Evolutionary conservation across 768 basidiomycete genomes (phyloP), one percentile per base, ranked within the genome.

Genomic region (Amanita exitialis): DNA sequence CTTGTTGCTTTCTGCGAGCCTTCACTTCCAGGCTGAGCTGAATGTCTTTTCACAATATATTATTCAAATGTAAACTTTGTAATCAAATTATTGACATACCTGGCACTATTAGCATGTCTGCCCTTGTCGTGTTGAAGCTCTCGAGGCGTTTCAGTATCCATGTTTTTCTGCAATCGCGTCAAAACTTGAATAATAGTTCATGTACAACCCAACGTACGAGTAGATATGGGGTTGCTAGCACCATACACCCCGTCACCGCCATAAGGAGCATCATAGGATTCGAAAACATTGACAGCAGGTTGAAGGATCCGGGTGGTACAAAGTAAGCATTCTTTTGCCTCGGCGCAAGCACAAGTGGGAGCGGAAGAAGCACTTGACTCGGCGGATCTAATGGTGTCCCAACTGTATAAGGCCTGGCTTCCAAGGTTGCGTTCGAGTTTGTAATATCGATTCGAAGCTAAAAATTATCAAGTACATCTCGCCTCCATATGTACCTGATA

Each of bases 241-340:
- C 75, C 77, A 88, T 77, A 45, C 66, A 69, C 34, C 75, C 87
- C 41, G 76, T 83, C 56, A 76, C 64, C 27, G 79, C 72, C 80
- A 87, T 85, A 63, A 90, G 74, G 52, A 91, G 66, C 74, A 86
- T 85, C 88, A 91, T 90, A 6, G 88, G 88, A 61, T 80, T 91
- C 52, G 82, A 78, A 59, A 91, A 70, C 84, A 91, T 89, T 47
- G 70, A 78, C 51, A 84, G 49, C 20, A 88, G 55, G 63, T 84
- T 84, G 73, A 91, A 91, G 15, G 80, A 78, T 62, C 89, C 77
- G 28, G 63, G 76, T 21, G 84, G 80, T 25, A 80, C 69, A 61
- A 86, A 90, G 63, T 83, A 91, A 45, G 59, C 68, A 58, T 79
- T 71, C 61, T 73, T 79, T 51, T 73, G 69, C 49, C 76, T 77